Conservation (phyloP, 1,284 basidiomycete species). For the Sphaerobolus stellatus region DNA sequence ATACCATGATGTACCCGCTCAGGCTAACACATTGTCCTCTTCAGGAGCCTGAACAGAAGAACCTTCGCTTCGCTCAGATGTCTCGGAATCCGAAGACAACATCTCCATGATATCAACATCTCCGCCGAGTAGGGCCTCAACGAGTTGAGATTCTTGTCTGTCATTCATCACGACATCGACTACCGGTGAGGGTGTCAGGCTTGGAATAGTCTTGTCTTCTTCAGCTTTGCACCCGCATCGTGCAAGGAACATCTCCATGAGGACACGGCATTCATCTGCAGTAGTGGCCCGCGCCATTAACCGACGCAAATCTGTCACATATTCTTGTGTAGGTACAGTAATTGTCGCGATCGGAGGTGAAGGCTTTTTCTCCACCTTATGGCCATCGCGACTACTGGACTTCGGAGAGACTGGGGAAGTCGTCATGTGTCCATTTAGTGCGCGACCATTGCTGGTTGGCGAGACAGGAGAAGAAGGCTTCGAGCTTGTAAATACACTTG, state of each 20-base stretch:
- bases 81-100: too few relatives aligned
- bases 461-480: too few relatives aligned
- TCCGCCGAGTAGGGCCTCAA: constrained; percentile 23
- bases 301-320: constrained; percentile 65
- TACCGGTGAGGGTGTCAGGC: constrained; percentile 9
- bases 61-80: too few relatives aligned
- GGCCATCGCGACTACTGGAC: too few relatives aligned
- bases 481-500: too few relatives aligned
- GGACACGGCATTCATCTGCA: constrained; percentile 79
- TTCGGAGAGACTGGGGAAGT: too few relatives aligned
- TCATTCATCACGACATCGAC: constrained; percentile 10
- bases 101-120: background rate
- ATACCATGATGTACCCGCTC: too few relatives aligned
- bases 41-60: too few relatives aligned
- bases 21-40: too few relatives aligned
- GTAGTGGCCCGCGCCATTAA: constrained; percentile 70
- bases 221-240: constrained; percentile 47
- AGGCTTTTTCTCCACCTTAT: background rate
- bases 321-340: constrained; percentile 31
- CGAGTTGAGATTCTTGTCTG: constrained; percentile 15
- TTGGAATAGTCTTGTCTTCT: background rate
- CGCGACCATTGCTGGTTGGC: too few relatives aligned
- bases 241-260: constrained; percentile 77
- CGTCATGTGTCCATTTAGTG: too few relatives aligned
- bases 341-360: background rate